Conservation (phyloP, 257 asterid species). For the Jacaranda copaia region DNA sequence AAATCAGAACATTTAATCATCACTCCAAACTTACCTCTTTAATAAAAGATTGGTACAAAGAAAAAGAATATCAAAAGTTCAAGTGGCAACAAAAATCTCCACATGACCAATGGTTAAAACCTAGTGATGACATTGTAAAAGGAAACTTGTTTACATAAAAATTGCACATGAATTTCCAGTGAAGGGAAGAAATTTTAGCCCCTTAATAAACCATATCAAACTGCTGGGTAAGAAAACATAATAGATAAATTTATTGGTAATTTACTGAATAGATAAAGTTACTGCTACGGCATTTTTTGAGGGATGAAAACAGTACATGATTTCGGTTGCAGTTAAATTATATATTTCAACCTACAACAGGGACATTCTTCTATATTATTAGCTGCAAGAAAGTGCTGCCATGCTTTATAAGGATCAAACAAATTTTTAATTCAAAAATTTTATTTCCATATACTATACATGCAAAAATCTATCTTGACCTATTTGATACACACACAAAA, state of each 20-base stretch:
- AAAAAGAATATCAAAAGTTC: too few species aligned
- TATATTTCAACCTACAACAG: not conserved
- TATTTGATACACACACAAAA: not conserved
- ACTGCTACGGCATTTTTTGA: not conserved
- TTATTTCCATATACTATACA: not conserved
- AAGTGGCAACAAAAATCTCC: too few species aligned
- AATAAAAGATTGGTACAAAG: too few species aligned
- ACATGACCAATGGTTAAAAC: too few species aligned
- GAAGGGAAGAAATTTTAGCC: too few species aligned
- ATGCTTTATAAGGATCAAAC: not conserved
- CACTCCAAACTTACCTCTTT: too few species aligned
- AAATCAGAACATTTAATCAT: too few species aligned
- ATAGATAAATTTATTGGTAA: not conserved
- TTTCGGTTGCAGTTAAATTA: slow-evolving; percentile 18
- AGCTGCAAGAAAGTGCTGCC: slow-evolving; percentile 3
- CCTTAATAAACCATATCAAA: too few species aligned
- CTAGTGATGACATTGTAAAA: too few species aligned
- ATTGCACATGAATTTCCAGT: too few species aligned
- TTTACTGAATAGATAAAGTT: not conserved
- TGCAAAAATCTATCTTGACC: slow-evolving; percentile 5
- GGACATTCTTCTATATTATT: not conserved
- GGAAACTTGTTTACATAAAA: too few species aligned
- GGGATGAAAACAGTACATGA: not conserved
- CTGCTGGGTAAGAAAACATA: too few species aligned
- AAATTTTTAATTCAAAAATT: not conserved